These are phyloP conservation scores for Secale cereale DNA, from an alignment of 176 grass and related monocot genomes.

Conservation along the genomic window DNA sequence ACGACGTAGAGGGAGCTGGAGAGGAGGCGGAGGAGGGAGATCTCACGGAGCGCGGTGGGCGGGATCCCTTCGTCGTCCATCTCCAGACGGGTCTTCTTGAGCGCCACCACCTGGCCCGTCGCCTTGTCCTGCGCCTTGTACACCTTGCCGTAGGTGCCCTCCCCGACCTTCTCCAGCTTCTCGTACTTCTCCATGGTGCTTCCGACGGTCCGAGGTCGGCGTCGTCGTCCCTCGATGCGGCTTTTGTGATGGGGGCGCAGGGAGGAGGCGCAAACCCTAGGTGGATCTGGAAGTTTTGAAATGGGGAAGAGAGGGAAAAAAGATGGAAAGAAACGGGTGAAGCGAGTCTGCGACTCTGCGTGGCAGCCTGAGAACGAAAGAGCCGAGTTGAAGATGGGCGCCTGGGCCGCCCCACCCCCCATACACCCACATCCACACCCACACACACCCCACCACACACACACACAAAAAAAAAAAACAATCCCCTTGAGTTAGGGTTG, in stretches of 20 bases:
- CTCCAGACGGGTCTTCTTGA: slow-evolving; percentile 86
- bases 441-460: no score
- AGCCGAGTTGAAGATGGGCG: neutral
- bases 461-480: no score
- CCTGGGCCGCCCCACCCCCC: no score
- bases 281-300: slow-evolving; percentile 20
- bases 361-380: neutral
- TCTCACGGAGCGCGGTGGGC: slow-evolving; percentile 79
- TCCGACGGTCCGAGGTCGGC: neutral
- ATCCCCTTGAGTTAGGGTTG: no score
- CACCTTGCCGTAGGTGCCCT: slow-evolving; percentile 40
- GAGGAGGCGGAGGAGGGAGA: slow-evolving; percentile 89
- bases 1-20: slow-evolving; percentile 90
- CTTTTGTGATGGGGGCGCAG: neutral
- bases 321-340: neutral
- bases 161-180: slow-evolving; percentile 92
- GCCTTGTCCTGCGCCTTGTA: slow-evolving; percentile 60
- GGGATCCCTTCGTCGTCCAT: slow-evolving; percentile 99
- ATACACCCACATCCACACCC: no score
- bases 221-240: neutral
- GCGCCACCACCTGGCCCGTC: slow-evolving; percentile 49
- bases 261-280: slow-evolving; percentile 11
- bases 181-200: slow-evolving; percentile 84
- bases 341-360: neutral
- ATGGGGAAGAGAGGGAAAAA: slow-evolving; percentile 24